Conservation (phyloP, 345 rosid species). For the Capsella bursapastoris region DNA sequence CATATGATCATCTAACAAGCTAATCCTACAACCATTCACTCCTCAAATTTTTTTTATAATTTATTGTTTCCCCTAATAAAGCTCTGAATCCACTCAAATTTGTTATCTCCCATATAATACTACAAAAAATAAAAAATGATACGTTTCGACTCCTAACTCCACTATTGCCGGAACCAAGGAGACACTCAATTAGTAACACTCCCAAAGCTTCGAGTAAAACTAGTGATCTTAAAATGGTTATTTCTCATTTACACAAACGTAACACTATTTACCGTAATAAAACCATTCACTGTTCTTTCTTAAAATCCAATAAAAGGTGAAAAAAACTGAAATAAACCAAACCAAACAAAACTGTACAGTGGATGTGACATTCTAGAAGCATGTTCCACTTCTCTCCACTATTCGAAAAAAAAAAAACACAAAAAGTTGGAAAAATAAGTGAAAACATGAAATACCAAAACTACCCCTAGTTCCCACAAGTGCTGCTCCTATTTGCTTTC, state of each 20-base stretch:
- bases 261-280: neutral
- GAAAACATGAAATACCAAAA: neutral
- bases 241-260: neutral
- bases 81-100: neutral
- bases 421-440: neutral
- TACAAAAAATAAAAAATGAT: neutral
- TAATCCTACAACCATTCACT: too few species aligned
- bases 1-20: too few species aligned
- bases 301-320: neutral
- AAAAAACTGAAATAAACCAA: neutral
- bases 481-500: neutral
- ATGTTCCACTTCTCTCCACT: constrained; percentile 39
- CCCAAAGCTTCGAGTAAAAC: neutral
- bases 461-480: constrained; percentile 19
- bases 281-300: neutral
- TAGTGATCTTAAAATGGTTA: neutral
- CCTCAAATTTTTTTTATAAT: too few species aligned
- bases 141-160: constrained; percentile 4
- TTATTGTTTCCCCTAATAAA: neutral
- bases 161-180: constrained; percentile 1
- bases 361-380: constrained; percentile 39
- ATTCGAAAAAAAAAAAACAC: neutral
- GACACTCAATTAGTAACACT: constrained; percentile 1
- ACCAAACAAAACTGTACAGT: constrained; percentile 7
- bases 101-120: too few species aligned